Conservation (phyloP, 2,329 filamentous ascomycete species). For the Sarocladium strictum region DNA sequence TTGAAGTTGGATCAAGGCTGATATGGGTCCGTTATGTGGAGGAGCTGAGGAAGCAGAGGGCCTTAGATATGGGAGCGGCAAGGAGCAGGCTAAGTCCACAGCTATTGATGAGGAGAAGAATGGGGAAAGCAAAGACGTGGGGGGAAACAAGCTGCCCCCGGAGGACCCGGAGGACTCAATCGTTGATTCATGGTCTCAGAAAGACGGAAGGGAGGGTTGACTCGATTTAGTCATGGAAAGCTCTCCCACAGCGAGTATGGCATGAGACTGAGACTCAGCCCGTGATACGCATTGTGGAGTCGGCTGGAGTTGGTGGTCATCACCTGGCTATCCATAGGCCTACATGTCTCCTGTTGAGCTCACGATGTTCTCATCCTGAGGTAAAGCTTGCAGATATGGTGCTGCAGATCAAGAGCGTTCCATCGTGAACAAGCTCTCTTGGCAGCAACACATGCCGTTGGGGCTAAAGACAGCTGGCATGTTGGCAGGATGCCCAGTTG, state of each 20-base stretch:
- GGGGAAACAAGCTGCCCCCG: constrained; percentile 4
- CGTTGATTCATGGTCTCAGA: constrained; percentile 11
- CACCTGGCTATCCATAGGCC: neutral
- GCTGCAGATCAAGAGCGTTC: neutral
- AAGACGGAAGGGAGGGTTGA: constrained; percentile 11
- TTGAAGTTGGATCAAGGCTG: neutral
- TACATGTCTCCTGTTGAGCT: neutral
- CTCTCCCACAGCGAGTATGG: neutral
- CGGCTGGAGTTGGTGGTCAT: neutral
- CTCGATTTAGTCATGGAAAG: constrained; percentile 12
- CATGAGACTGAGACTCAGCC: constrained; percentile 4
- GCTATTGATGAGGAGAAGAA: constrained; percentile 2
- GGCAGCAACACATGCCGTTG: neutral
- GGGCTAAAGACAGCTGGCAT: neutral
- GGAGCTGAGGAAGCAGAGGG: constrained; percentile 1
- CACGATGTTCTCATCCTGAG: neutral
- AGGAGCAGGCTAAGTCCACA: neutral
- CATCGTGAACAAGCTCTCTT: constrained; percentile 1
- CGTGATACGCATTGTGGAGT: neutral
- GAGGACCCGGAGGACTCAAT: neutral
- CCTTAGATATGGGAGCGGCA: neutral
- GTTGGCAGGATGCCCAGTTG: neutral
- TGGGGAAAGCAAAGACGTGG: constrained; percentile 8
- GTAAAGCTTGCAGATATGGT: neutral
- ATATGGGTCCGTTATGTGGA: constrained; percentile 3